A percentile compares a stretch with the other conserved stretches of the same genome.
phyloP scores from a whole-genome alignment of 2,329 filamentous ascomycete species.

The Daldinia sp. region DNA sequence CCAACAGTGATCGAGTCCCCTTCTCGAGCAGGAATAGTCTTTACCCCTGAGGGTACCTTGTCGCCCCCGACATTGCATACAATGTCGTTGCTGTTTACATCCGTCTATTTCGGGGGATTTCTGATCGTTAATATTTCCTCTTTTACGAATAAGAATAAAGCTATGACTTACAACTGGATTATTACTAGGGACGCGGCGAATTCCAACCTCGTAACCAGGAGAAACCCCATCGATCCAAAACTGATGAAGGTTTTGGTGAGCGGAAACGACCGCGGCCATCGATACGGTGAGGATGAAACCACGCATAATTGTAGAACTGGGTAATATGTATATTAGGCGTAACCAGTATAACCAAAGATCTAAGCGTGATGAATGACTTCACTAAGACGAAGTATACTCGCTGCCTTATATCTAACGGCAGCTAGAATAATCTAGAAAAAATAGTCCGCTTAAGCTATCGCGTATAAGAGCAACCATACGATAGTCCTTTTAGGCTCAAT shows the following conservation, averaged over 20 bases:
- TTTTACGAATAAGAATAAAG: neutral
- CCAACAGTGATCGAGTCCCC: slow-evolving; percentile 50
- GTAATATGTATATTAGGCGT: neutral
- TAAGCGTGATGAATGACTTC: neutral
- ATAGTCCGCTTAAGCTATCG: neutral
- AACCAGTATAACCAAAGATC: neutral
- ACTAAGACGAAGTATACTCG: neutral
- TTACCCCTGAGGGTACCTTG: slow-evolving; percentile 41
- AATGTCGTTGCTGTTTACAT: slow-evolving; percentile 42
- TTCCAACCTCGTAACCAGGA: slow-evolving; percentile 47
- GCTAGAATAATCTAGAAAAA: neutral
- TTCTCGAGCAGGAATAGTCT: slow-evolving; percentile 45
- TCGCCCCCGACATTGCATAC: slow-evolving; percentile 42
- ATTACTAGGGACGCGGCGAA: slow-evolving; percentile 43
- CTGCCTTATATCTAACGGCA: neutral
- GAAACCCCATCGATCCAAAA: slow-evolving; percentile 52
- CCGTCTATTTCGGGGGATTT: slow-evolving; percentile 30
- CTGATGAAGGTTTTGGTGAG: slow-evolving; percentile 53
- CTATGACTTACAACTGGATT: slow-evolving; percentile 39
- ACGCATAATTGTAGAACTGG: slow-evolving; percentile 39
- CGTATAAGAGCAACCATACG: neutral
- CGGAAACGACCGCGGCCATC: slow-evolving; percentile 43
- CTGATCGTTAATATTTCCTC: neutral
- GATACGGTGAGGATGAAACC: slow-evolving; percentile 38
- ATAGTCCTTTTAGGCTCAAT: slow-evolving; percentile 28